Evolutionary conservation across 345 rosid genomes (phyloP).

Genomic region (Aethionema arabicum): DNA sequence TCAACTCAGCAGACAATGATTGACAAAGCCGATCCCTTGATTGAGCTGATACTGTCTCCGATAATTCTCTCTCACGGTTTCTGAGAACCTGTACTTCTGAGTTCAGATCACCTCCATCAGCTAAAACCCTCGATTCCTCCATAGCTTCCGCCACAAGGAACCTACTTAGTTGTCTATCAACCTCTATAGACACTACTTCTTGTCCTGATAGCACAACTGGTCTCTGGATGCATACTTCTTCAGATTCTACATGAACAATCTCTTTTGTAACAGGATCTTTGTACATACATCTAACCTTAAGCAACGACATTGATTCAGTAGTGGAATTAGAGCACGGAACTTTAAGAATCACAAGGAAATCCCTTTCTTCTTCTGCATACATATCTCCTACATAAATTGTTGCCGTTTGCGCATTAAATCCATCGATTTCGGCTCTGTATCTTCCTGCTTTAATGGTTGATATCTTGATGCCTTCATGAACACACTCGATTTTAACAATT

Average conservation of each 20-base stretch:
- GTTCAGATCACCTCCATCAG: conserved; percentile 63
- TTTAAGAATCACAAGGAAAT: conserved; percentile 65
- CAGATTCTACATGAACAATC: conserved; percentile 42
- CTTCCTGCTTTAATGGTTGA: conserved; percentile 75
- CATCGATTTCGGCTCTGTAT: conserved; percentile 47
- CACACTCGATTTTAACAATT: conserved; percentile 53
- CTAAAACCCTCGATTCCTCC: conserved; percentile 70
- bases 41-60: conserved; percentile 28
- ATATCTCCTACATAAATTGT: conserved; percentile 74
- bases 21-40: conserved; percentile 26
- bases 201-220: conserved; percentile 46
- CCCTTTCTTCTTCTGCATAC: conserved; percentile 97
- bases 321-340: conserved; percentile 49
- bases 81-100: conserved; percentile 50
- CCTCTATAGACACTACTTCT: conserved; percentile 63
- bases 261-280: conserved; percentile 64
- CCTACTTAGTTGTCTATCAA: conserved; percentile 81
- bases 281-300: conserved; percentile 66
- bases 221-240: conserved; percentile 56
- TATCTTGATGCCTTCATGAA: conserved; percentile 47
- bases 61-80: conserved; percentile 25
- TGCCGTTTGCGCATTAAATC: conserved; percentile 49
- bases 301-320: conserved; percentile 52
- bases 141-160: conserved; percentile 78
- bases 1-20: conserved; percentile 29